Base-by-base conservation (phyloP, 139 green algal genomes). In the Micractinium conductrix region DNA sequence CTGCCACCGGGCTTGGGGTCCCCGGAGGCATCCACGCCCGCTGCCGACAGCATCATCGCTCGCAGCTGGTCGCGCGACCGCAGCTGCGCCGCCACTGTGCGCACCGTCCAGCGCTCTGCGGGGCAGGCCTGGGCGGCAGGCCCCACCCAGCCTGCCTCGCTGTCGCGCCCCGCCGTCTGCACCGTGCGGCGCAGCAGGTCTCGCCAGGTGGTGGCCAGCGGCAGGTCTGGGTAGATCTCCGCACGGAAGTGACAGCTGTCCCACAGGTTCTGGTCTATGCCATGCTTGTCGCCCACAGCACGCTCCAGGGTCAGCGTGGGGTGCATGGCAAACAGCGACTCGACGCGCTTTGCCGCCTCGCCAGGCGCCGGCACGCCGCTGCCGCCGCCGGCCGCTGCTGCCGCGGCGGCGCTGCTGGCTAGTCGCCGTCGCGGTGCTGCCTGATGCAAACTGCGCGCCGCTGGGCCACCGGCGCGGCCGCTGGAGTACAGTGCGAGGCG, bases 221-320 rank as follows among this genome's bases (percentile, higher is more conserved):
- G 94, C 14, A 96, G 89, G 80, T 96, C 91, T 5, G 93, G 94
- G 43, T 91, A 90, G 4, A 97, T 90, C 76, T 92, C 86, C 2
- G 87, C 93, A 1, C 71, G 53, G 67, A 96, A 97, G 0, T 69
- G 72, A 60, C 87, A 89, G 8, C 84, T 92, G 22, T 86, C 73
- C 86, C 91, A 89, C 69, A 96, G 85, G 19, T 87, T 80, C 1
- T 55, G 35, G 74, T 96, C 93, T 1, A 72, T 10, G 7, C 86
- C 91, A 12, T 67, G 53, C 42, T 53, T 69, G 26, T 84, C 86
- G 4, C 86, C 81, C 26, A 89, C 72, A 2, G 86, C 43, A 3
- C 86, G 74, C 74, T 89, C 86, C 38, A 89, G 55, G 22, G 12
- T 58, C 10, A 87, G 74, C 63, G 17, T 67, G 1, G 86, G 81